These are phyloP conservation scores for Paecilomyces sp. DNA, from an alignment of 2,329 filamentous ascomycete species.

Conservation along the genomic window DNA sequence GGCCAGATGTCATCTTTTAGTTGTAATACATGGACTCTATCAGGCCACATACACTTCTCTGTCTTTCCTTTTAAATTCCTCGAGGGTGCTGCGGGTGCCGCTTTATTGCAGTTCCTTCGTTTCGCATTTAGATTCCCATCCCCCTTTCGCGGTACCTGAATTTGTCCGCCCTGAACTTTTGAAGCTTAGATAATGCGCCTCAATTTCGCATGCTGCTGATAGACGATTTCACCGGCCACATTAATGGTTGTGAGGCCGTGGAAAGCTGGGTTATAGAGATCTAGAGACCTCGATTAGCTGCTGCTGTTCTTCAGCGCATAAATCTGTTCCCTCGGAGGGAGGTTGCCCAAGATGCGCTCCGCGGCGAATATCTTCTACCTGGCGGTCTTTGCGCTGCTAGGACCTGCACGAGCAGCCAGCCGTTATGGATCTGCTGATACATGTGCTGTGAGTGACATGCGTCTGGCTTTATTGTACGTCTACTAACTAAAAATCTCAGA, in stretches of 20 bases:
- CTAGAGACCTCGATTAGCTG: not conserved
- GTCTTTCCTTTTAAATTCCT: not conserved
- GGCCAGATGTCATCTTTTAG: slow-evolving; percentile 6
- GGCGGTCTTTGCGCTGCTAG: slow-evolving; percentile 54
- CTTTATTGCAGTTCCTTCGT: not conserved
- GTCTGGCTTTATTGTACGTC: slow-evolving; percentile 5
- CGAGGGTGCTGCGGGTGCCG: not conserved
- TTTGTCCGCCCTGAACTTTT: not conserved
- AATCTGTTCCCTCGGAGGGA: not conserved
- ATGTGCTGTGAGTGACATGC: slow-evolving; percentile 46
- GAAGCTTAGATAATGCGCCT: not conserved
- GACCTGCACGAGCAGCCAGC: slow-evolving; percentile 39
- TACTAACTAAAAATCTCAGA: slow-evolving; percentile 42
- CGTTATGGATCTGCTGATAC: slow-evolving; percentile 39
- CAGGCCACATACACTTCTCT: not conserved
- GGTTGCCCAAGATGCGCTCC: slow-evolving; percentile 39
- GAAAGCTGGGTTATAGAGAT: not conserved
- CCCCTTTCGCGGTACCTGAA: not conserved
- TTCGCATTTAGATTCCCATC: not conserved
- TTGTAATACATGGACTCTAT: not conserved
- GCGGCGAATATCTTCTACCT: slow-evolving; percentile 54
- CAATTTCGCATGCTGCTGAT: not conserved
- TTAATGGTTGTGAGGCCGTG: not conserved
- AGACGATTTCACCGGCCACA: not conserved
- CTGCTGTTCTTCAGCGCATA: not conserved